Evolutionary conservation across 2,329 filamentous ascomycete species (phyloP), one percentile per base, ranked within the genome.

Genomic region (Fusarium kyushuense): DNA sequence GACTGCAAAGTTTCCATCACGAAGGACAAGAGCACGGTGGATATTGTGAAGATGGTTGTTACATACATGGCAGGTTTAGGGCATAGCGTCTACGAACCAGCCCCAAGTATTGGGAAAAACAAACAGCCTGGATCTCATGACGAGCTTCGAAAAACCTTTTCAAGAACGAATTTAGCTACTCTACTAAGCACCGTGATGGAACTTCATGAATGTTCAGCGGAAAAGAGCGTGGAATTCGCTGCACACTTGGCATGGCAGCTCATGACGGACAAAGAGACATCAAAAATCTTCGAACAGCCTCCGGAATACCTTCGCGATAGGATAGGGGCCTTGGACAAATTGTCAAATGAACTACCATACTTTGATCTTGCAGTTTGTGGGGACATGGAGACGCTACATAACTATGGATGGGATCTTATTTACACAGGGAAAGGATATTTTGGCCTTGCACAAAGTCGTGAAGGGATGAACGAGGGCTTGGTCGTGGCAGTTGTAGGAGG

Each of bases 61-160:
- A 5, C 10, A 19, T 2, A 4, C 17, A 12, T 36, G 17, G n/a
- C 10, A 2, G n/a, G 1, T 6, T 13, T 4, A 11, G n/a, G 35
- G 1, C 35, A 6, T 36, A 10, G 3, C 5, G n/a, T 36, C 0
- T 12, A 36, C 4, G 35, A 7, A 1, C 2, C 1, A 19, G 13
- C 11, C 11, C 35, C 35, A 19, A 13, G 1, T 1, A 19, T 36
- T 19, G 35, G 35, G 1, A 36, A 12, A 36, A 12, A 36, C 5
- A 6, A 9, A 19, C 35, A 36, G 11, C 13, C 5, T 36, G 5
- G 10, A 3, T 19, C 10, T 13, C 5, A 12, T 6, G 35, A 19
- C n/a, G 5, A 6, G 1, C 10, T 12, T 19, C 10, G 5, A 19
- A 36, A 12, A 2, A 11, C 5, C 3, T 19, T 0, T 12, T 36